Percentiles rank a stretch among this genome's conserved stretches.
These are phyloP conservation scores for Penicillium occitanis DNA, from an alignment of 2,329 filamentous ascomycete genomes.

Conservation along the genomic window DNA sequence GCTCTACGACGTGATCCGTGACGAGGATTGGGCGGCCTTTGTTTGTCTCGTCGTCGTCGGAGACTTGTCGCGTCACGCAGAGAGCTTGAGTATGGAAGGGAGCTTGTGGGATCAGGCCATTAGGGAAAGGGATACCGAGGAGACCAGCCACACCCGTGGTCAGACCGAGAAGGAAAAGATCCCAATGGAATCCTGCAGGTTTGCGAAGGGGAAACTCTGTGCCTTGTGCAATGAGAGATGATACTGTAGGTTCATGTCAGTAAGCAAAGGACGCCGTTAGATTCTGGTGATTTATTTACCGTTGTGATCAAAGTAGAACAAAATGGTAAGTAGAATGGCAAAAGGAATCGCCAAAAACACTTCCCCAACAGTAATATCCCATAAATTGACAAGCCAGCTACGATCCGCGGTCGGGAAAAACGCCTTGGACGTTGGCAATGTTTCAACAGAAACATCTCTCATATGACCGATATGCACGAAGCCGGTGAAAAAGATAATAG, in stretches of 20 bases:
- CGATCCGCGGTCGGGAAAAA: slow-evolving; percentile 76
- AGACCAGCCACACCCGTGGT: slow-evolving; percentile 75
- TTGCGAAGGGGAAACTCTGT: slow-evolving; percentile 79
- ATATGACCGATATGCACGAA: slow-evolving; percentile 86
- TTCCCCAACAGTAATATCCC: slow-evolving; percentile 70
- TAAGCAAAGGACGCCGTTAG: not conserved
- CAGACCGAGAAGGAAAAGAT: slow-evolving; percentile 74
- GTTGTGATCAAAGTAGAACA: slow-evolving; percentile 91
- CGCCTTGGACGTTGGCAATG: slow-evolving; percentile 70
- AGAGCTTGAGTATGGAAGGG: slow-evolving; percentile 79
- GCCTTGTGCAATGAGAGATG: slow-evolving; percentile 77
- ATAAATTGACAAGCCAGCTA: slow-evolving; percentile 77
- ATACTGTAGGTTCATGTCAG: slow-evolving; percentile 54
- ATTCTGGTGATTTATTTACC: slow-evolving; percentile 48
- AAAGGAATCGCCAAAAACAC: slow-evolving; percentile 87
- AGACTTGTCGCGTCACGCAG: slow-evolving; percentile 63
- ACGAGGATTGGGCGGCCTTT: slow-evolving; percentile 63
- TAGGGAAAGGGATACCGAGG: slow-evolving; percentile 76
- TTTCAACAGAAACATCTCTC: slow-evolving; percentile 66
- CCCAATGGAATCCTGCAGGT: slow-evolving; percentile 83
- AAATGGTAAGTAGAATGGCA: slow-evolving; percentile 74
- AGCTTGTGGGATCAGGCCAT: slow-evolving; percentile 79
- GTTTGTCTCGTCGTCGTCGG: slow-evolving; percentile 57
- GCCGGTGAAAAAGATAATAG: slow-evolving; percentile 83
- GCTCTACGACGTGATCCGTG: slow-evolving; percentile 63